phyloP scores from a whole-genome alignment of 768 basidiomycete species.

The Lentinula sp. region DNA sequence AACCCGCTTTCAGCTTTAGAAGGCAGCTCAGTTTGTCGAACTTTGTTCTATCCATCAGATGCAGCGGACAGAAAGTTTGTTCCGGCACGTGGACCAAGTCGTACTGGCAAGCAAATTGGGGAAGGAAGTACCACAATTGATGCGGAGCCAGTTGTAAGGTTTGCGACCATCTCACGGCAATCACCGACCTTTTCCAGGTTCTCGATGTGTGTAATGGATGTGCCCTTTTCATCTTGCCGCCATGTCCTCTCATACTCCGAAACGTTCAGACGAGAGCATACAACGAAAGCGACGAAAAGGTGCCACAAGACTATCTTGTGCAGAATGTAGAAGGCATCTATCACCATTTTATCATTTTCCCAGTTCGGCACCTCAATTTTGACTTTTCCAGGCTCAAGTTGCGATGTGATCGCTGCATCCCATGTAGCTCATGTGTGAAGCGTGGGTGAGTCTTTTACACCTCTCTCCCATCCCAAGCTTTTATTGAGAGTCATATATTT shows the following conservation, averaged over 20 bases:
- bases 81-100: background rate
- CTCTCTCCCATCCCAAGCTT: constrained; percentile 11
- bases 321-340: constrained; percentile 67
- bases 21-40: background rate
- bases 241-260: constrained; percentile 8
- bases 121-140: background rate
- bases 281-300: constrained; percentile 19
- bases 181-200: background rate
- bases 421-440: constrained; percentile 78
- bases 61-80: background rate
- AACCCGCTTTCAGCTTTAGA: background rate
- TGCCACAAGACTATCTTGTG: constrained; percentile 72
- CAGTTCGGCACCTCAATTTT: constrained; percentile 2
- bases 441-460: constrained; percentile 27
- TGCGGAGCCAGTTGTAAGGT: background rate
- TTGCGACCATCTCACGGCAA: background rate
- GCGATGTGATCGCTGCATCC: constrained; percentile 70
- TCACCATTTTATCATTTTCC: constrained; percentile 7
- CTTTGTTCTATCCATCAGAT: no score
- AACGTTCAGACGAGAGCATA: constrained; percentile 1
- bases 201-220: background rate
- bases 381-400: constrained; percentile 47
- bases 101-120: background rate
- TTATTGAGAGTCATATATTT: constrained; percentile 48
- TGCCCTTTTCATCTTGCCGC: constrained; percentile 2